Base-by-base conservation (phyloP, 257 asterid genomes). In the Plantago major region DNA sequence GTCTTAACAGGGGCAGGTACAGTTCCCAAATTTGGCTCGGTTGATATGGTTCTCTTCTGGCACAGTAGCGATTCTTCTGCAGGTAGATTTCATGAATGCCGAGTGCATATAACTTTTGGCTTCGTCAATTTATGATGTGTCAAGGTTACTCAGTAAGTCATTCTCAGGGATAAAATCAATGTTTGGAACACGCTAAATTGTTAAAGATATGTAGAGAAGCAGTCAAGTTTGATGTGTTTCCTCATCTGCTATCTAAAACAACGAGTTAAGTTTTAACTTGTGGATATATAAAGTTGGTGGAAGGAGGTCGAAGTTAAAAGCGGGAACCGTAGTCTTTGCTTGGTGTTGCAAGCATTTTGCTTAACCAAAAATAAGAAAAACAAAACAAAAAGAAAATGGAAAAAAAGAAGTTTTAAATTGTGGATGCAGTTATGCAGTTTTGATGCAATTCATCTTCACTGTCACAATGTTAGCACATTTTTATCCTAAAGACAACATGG, bases 1-100 rank as follows among this genome's bases (percentile, higher is more conserved):
- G 11, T 57, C 52, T 17, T 37, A 46, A 51, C 47, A 74, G 74
- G 68, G 50, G 67, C 64, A 60, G 65, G 62, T n/a, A 30, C 42
- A 40, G 6, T 74, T 58, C 46, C 59, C 42, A 42, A 72, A 58
- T 62, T 28, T 78, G 67, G 80, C 76, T 63, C 76, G 59, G 6
- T 11, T 59, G 55, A 46, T 75, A n/a, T 79, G 84, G 84, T 42
- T 42, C 40, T 79, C 84, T 13, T 69, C 52, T 55, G 84, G 81
- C 66, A 79, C 84, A 13, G 15, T 75, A 10, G 62, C 69, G 55
- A 68, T 75, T 63, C 76, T 79, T 11, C n/a, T 79, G 62, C 76
- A 75, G 81, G 84, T 79, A 75, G 7, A 44, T 50, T 60, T 28
- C 68, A 30, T 11, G 40, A 53, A 33, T 10, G 28, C 3, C 8